Conservation (phyloP, 2,329 filamentous ascomycete genomes). For the Cercospora citrullina region DNA sequence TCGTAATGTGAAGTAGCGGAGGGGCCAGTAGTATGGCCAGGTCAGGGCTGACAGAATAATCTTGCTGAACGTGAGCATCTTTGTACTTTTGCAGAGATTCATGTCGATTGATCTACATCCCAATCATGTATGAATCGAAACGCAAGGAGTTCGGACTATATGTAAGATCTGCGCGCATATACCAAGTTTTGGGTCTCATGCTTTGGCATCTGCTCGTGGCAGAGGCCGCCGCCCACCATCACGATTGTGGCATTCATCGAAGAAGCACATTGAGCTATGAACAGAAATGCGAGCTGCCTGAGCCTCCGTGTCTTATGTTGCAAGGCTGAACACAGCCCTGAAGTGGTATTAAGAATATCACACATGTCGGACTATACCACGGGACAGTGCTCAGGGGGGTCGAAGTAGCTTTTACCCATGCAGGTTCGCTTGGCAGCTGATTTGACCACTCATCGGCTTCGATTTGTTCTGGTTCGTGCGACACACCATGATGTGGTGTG, state of each 20-base stretch:
- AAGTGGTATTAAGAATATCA: neutral
- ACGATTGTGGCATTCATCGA: neutral
- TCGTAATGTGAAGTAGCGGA: neutral
- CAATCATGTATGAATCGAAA: neutral
- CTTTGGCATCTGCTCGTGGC: neutral
- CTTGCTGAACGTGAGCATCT: neutral
- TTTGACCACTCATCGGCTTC: neutral
- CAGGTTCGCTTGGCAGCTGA: neutral
- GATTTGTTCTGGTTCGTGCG: neutral
- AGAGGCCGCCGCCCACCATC: neutral
- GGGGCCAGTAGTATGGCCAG: neutral
- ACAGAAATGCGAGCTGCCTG: neutral
- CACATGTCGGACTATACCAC: neutral
- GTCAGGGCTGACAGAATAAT: neutral
- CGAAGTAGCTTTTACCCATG: neutral
- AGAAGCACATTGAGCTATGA: neutral
- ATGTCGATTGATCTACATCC: neutral
- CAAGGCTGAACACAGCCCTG: neutral
- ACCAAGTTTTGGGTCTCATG: neutral
- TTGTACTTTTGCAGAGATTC: neutral
- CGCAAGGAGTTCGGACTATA: neutral
- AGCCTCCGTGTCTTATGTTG: neutral
- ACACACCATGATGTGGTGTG: neutral
- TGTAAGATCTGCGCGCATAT: neutral
- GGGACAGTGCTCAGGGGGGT: neutral